Conservation (phyloP, 352 stramenopile species). For the Pythium volutum region DNA sequence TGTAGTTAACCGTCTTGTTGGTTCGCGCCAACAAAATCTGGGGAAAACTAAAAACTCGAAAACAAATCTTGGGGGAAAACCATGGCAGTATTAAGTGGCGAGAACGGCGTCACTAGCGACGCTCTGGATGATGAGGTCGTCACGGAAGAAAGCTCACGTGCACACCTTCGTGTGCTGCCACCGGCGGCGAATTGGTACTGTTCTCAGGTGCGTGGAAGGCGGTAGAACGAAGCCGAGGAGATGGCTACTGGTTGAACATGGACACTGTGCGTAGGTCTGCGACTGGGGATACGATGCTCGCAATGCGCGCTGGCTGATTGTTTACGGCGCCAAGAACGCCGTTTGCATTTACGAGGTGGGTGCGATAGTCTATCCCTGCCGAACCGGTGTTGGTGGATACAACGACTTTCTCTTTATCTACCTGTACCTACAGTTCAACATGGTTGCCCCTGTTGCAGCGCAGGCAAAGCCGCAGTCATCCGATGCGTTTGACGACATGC, state of each 20-base stretch:
- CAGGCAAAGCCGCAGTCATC: neutral
- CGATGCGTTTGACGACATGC: conserved; percentile 12
- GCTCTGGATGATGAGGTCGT: neutral
- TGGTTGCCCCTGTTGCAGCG: neutral
- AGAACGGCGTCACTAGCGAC: neutral
- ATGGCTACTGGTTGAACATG: neutral
- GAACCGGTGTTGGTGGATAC: neutral
- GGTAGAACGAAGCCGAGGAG: neutral
- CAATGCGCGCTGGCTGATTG: conserved; percentile 36
- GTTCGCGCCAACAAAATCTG: neutral
- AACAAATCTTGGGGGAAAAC: neutral
- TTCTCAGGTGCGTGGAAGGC: conserved; percentile 45
- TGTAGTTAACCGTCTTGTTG: neutral
- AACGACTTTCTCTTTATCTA: no score
- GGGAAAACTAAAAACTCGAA: neutral
- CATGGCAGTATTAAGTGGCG: neutral
- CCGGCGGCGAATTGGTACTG: conserved; percentile 79
- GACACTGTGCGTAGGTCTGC: conserved; percentile 32
- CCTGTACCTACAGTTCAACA: conserved; percentile 8
- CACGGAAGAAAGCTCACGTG: neutral
- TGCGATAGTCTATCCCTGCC: no score
- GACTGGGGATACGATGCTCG: conserved; percentile 48
- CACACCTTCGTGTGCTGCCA: conserved; percentile 42
- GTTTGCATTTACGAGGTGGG: conserved; percentile 65
- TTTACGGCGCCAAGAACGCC: conserved; percentile 58